Conservation (phyloP, 2,329 filamentous ascomycete genomes). For the Dothideomycetes sp. region DNA sequence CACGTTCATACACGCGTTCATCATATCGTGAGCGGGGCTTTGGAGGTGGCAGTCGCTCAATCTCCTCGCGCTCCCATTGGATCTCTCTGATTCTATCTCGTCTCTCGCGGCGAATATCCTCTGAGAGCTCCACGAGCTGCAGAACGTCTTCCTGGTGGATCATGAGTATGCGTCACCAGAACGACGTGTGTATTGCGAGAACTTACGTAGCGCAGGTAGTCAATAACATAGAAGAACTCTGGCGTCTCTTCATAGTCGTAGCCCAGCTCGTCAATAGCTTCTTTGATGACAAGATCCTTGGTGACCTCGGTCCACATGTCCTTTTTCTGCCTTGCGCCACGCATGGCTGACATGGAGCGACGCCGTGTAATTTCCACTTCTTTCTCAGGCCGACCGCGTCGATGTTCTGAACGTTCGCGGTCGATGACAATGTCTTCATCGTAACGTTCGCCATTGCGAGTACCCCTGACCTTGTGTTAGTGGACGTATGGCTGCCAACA, state of each 20-base stretch:
- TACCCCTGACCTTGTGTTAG: constrained; percentile 21
- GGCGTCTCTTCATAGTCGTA: constrained; percentile 89
- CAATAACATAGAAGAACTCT: constrained; percentile 82
- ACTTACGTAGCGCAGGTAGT: constrained; percentile 80
- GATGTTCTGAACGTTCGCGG: constrained; percentile 8
- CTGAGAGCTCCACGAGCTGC: constrained; percentile 69
- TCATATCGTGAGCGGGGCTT: constrained; percentile 44
- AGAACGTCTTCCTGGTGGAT: constrained; percentile 69
- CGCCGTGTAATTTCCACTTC: constrained; percentile 20
- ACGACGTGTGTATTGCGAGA: background rate
- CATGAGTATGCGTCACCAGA: constrained; percentile 5
- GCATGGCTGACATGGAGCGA: constrained; percentile 23
- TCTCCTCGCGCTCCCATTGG: constrained; percentile 47
- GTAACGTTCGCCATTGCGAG: constrained; percentile 40
- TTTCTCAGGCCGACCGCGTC: constrained; percentile 1
- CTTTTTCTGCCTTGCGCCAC: constrained; percentile 18
- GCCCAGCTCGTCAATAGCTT: constrained; percentile 73
- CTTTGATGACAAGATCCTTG: constrained; percentile 76
- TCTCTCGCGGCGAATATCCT: constrained; percentile 63
- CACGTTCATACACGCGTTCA: constrained; percentile 55
- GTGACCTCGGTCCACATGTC: constrained; percentile 94
- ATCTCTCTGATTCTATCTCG: constrained; percentile 49
- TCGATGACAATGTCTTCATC: constrained; percentile 58
- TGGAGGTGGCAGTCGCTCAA: constrained; percentile 32
- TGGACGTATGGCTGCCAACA: background rate